Evolutionary conservation across 176 grass and related monocot species (phyloP).

Genomic region (Oropetium thomaeum): DNA sequence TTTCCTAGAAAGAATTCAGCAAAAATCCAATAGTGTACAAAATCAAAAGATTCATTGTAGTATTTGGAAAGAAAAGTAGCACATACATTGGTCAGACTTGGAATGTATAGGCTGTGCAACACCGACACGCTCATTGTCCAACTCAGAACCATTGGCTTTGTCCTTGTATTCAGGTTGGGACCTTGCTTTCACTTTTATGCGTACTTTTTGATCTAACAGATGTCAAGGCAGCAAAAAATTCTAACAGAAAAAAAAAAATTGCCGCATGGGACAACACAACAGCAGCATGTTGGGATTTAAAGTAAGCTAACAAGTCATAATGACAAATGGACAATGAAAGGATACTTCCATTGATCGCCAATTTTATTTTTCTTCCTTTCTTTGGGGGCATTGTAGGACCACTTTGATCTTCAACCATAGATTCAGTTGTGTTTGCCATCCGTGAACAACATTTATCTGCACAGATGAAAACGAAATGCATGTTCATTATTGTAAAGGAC

Average conservation of each 20-base stretch:
- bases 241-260: too few relatives aligned
- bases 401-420: slow-evolving; percentile 25
- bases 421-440: slow-evolving; percentile 23
- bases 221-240: slow-evolving; percentile 39
- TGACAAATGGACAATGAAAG: slow-evolving; percentile 13
- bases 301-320: slow-evolving; percentile 14
- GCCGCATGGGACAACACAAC: neutral
- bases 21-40: neutral
- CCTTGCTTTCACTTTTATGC: slow-evolving; percentile 44
- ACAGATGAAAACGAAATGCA: neutral
- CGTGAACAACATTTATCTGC: slow-evolving; percentile 48
- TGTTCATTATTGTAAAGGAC: neutral
- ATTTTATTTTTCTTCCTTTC: slow-evolving; percentile 60
- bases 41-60: neutral
- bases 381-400: slow-evolving; percentile 45
- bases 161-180: slow-evolving; percentile 32
- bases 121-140: slow-evolving; percentile 22
- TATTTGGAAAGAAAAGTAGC: slow-evolving; percentile 14
- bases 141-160: slow-evolving; percentile 25
- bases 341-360: slow-evolving; percentile 58
- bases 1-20: slow-evolving; percentile 15
- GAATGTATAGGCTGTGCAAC: slow-evolving; percentile 8
- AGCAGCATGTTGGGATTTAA: neutral
- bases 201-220: slow-evolving; percentile 35
- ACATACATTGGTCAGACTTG: slow-evolving; percentile 39